Conservation (phyloP, 2,329 filamentous ascomycete species). For the Cytospora leucostoma region DNA sequence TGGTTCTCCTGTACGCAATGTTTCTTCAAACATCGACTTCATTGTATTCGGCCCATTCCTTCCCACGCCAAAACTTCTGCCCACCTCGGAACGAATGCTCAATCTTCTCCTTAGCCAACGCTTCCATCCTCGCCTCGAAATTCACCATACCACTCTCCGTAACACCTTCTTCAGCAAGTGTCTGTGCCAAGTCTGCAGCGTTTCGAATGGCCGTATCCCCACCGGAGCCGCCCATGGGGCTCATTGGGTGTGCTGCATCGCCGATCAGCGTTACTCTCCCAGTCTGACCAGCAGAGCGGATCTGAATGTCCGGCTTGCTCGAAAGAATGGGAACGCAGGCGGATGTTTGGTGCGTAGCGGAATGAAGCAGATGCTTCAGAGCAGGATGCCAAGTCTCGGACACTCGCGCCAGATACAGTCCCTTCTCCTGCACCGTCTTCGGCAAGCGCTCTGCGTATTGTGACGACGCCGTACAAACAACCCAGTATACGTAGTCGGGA, state of each 20-base stretch:
- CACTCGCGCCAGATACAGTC: conserved; percentile 28
- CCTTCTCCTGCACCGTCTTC: conserved; percentile 33
- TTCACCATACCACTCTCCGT: conserved; percentile 25
- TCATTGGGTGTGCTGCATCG: conserved; percentile 32
- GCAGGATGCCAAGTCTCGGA: conserved; percentile 34
- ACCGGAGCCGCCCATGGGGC: conserved; percentile 36
- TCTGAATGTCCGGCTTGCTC: conserved; percentile 35
- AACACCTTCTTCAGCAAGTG: conserved; percentile 31
- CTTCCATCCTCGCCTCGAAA: conserved; percentile 34
- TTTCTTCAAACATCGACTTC: conserved; percentile 7
- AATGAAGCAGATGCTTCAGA: conserved; percentile 33
- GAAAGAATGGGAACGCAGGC: conserved; percentile 35
- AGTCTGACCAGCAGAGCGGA: conserved; percentile 27
- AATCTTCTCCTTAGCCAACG: conserved; percentile 33
- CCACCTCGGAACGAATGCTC: conserved; percentile 37
- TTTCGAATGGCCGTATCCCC: conserved; percentile 35
- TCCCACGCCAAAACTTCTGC: conserved; percentile 33
- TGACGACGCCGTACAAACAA: conserved; percentile 32
- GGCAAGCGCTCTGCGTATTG: conserved; percentile 32
- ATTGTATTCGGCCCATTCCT: conserved; percentile 28
- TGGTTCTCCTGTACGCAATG: background rate
- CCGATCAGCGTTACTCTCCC: conserved; percentile 32
- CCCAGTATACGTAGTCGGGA: conserved; percentile 35
- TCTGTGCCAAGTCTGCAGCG: conserved; percentile 33
- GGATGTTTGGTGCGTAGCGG: conserved; percentile 31